Percentiles rank a stretch among this genome's conserved stretches.
Conservation (phyloP, 352 stramenopile species). For the Phytophthora megakarya region DNA sequence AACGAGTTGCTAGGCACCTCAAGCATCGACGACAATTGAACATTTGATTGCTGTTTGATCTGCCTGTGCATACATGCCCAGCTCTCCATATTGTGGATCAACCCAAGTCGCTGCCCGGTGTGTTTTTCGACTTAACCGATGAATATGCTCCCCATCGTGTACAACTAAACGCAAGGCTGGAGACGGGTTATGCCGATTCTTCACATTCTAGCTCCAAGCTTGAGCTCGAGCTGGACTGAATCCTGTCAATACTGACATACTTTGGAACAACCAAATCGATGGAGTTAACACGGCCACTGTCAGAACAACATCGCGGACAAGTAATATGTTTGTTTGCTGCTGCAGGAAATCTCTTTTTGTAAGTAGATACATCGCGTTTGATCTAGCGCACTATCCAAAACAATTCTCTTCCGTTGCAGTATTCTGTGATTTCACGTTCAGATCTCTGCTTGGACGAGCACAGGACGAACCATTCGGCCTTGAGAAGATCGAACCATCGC, state of each 20-base stretch:
- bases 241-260: constrained; percentile 29
- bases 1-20: constrained; percentile 69
- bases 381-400: constrained; percentile 20
- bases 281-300: constrained; percentile 6
- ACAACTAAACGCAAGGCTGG: constrained; percentile 33
- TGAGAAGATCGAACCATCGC: constrained; percentile 56
- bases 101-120: background rate
- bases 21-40: constrained; percentile 65
- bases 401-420: background rate
- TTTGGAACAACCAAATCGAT: constrained; percentile 21
- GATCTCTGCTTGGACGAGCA: constrained; percentile 34
- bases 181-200: constrained; percentile 18
- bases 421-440: constrained; percentile 1
- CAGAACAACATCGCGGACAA: constrained; percentile 12
- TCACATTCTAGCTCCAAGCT: constrained; percentile 14
- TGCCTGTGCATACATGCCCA: background rate
- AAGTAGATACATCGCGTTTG: constrained; percentile 33
- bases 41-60: constrained; percentile 5
- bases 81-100: background rate
- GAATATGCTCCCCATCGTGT: constrained; percentile 31
- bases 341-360: constrained; percentile 21
- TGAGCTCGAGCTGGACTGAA: constrained; percentile 13
- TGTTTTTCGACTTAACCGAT: constrained; percentile 17
- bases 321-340: constrained; percentile 3
- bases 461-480: constrained; percentile 61